A percentile compares a stretch with the other conserved stretches of the same genome.
These are phyloP conservation scores for Plicaturopsis crispa DNA, from an alignment of 768 basidiomycete genomes.

Conservation along the genomic window DNA sequence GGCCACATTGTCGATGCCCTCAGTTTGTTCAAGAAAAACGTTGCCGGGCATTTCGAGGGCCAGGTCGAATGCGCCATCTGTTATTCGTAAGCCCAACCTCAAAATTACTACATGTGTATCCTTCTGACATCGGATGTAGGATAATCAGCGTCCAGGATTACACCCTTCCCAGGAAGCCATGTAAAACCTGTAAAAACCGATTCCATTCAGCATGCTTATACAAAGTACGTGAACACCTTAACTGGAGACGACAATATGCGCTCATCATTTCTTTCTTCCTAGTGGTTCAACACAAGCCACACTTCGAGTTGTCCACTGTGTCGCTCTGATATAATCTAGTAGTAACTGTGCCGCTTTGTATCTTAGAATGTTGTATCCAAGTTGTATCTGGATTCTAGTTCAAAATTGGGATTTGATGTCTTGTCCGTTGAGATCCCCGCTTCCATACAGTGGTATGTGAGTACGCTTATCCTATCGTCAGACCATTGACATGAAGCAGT, in stretches of 20 bases:
- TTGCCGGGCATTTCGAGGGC: slow-evolving; percentile 88
- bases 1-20: slow-evolving; percentile 86
- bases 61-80: slow-evolving; percentile 96
- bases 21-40: slow-evolving; percentile 89
- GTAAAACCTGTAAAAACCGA: slow-evolving; percentile 89
- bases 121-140: slow-evolving; percentile 21
- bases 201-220: slow-evolving; percentile 91
- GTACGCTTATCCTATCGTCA: too few species aligned
- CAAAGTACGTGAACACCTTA: slow-evolving; percentile 52
- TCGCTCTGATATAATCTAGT: slow-evolving; percentile 72
- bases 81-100: slow-evolving; percentile 61
- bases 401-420: too few species aligned
- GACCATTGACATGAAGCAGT: too few species aligned
- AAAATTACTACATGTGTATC: too few species aligned
- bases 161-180: slow-evolving; percentile 81
- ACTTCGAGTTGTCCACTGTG: slow-evolving; percentile 89
- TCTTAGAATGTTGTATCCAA: too few species aligned
- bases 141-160: slow-evolving; percentile 90
- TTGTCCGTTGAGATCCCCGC: too few species aligned
- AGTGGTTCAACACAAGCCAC: slow-evolving; percentile 91
- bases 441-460: too few species aligned
- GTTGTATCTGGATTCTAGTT: too few species aligned
- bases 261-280: slow-evolving; percentile 6
- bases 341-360: too few species aligned
- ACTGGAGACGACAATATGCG: background rate